Evolutionary conservation across 805 yeast genomes (phyloP), one percentile per base, ranked within the genome.

Genomic region (Brettanomyces custersianus): DNA sequence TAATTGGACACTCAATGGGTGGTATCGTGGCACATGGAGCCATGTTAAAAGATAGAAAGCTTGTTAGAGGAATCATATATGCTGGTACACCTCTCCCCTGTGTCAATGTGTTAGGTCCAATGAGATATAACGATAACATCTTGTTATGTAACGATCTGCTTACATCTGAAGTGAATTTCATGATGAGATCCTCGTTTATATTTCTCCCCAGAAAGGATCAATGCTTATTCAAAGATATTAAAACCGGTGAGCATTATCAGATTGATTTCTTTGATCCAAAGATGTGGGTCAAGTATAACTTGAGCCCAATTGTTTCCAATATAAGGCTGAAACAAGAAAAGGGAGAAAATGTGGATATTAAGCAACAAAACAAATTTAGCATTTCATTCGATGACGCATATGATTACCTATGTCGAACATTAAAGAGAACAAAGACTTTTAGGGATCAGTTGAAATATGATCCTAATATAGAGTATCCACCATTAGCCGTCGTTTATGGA

Each of bases 1-100:
- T 88, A 1, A 74, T 88, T 35, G 92, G 92, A 0, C 96, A 88
- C 55, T 86, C 95, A 0, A 87, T 88, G 96, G 96, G 96, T 36
- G 96, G 96, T 0, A 52, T 88, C 23, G 70, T 88, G 5, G 76
- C 94, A 0, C 95, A 86, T 51, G 78, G 80, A 38, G 85, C 81
- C 0, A 62, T 88, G 66, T 81, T 80, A 36, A 61, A 62, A 35
- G 70, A 74, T 40, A 87, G 95, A 0, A 59, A 70, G 11, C 55
- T 86, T 29, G 70, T 88, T 48, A 65, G 88, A 41, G 90, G 92
- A 2, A 46, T 88, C 1, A 57, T 88, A 2, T 88, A 86, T 49
- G 90, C 74, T 11, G 96, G 96, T 2, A 70, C 77, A 0, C 96
- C 96, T 3, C 65, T 78, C 17, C 84, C 82, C 49, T 86, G 95